Base-by-base conservation (phyloP, 495 filamentous ascomycete genomes). In the Aspergillus leporis region DNA sequence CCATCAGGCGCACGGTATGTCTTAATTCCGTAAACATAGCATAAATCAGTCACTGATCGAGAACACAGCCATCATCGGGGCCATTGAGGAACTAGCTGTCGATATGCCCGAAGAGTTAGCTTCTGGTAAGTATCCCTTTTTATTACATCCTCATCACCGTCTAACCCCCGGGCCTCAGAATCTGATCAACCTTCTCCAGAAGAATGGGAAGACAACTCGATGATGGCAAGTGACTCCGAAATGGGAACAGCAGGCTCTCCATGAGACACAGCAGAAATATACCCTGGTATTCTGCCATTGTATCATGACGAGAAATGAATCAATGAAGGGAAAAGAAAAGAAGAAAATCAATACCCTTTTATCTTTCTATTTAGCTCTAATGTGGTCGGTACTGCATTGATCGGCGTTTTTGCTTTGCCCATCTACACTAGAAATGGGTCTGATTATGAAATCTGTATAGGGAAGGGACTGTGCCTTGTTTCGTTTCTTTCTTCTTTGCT, bases 191-290 rank as follows among this genome's bases (percentile, higher is more conserved):
- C 68, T 59, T 78, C 74, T 53, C 57, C 70, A 50, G 75, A 79
- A 38, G 75, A 77, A 61, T 79, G 77, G 77, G 77, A 78, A 57
- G 72, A 74, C 30, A 70, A 74, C 36, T 79, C 75, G n/a, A 62
- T 61, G 21, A 63, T 79, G 60, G 74, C 70, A 21, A 77, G 73
- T 34, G 77, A 78, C 61, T 78, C 75, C 18, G 77, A 79, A 25
- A 66, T 74, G 61, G 74, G 75, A 21, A 51, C 75, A 31, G 67
- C 63, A n/a, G 73, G 69, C 23, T 68, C 71, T 38, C 75, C 75
- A 41, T 77, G 61, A 60, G 38, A 5, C 40, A 19, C 38, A 4
- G 36, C 12, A n/a, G 30, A 14, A 25, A 47, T 47, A 32, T 25
- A n/a, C 7, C 8, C 21, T 51, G 48, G 63, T 57, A 60, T 56